Evolutionary conservation across 1,139 yeast species (phyloP), one percentile per base, ranked within the genome.

Genomic region (Suhomyces bribrorum): DNA sequence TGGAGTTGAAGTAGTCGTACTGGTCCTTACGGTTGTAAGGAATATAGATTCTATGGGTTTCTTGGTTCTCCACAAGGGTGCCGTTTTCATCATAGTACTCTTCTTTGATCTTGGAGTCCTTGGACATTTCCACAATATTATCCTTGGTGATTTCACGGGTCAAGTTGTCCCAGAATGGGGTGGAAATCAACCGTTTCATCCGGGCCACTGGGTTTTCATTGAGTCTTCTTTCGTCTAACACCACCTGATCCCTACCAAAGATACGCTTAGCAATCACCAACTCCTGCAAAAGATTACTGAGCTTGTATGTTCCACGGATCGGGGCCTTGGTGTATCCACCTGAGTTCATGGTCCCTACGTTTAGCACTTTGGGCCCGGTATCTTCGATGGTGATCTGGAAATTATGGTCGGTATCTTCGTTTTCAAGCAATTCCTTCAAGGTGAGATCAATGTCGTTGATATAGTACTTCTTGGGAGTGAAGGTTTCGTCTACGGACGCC

Each of bases 351-450:
- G 96, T 87, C 5, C 96, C 96, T 29, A 89, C 69, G 48, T 81
- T 75, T 46, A 88, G 68, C 12, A 86, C 94, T 56, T 89, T 89
- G n/a, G 97, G 96, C 0, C 97, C 97, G 3, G 81, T 76, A 59
- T 89, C 97, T 54, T 89, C 97, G 37, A 89, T 84, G 11, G 97
- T 89, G 53, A 90, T 90, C 61, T 90, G 97, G 59, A 66, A 81
- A 60, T 90, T 85, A 40, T 74, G 74, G 59, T 89, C 96, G 3
- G 97, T 89, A 57, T 90, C 97, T 59, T 90, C 97, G 46, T 76
- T 80, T 23, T 73, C 76, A 45, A 90, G 67, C 38, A 90, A 69
- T 49, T 85, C 83, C 17, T 77, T 66, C 43, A 89, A 68, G 1
- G 97, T 87, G 22, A 73, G 61, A 51, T 87, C 86, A 24, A 90